Base-by-base conservation (phyloP, 108 stramenopile species). In the Discostella stelligeroides region DNA sequence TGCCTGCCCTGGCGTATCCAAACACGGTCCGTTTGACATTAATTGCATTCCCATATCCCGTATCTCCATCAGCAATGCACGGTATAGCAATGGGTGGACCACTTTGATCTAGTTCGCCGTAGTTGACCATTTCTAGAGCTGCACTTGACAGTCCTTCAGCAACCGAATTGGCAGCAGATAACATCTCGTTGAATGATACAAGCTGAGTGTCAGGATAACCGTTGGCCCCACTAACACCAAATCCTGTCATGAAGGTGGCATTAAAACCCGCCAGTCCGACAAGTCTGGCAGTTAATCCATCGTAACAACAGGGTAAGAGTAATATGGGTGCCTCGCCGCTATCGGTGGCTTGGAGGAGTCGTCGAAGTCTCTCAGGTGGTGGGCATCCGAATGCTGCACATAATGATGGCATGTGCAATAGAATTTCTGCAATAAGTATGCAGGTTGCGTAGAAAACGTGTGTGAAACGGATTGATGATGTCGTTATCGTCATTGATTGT, bases 191-290 rank as follows among this genome's bases (percentile, higher is more conserved):
- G 55, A 83, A 90, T 10, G 89, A 92, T 20, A 96, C 75, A 0
- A 96, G 81, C 63, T 96, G 95, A 2, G 96, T 95, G 72, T 98
- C 98, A 12, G 98, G 96, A 57, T 90, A 87, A 12, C 98, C 95
- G 54, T 84, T 84, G 20, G 80, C 85, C 12, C 85, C 96, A 18
- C 91, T 91, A 8, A 96, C 96, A 37, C 96, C 97, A 82, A 97
- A 98, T n/a, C 98, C 98, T 7, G 98, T 96, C 96, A 97, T 96
- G 78, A 98, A 98, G 11, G 97, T 97, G 11, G 95, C 92, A 37
- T 95, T 82, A 66, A 98, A 98, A 6, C 95, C 95, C n/a, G 88
- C 83, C 12, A 82, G 80, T 14, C 87, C 81, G 11, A 96, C 84
- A 21, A 96, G 77, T 1, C 95, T 90, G n/a, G 98, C 98, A 0